phyloP scores from a whole-genome alignment of 1,284 basidiomycete genomes.

The Heimioporus punctisporus region DNA sequence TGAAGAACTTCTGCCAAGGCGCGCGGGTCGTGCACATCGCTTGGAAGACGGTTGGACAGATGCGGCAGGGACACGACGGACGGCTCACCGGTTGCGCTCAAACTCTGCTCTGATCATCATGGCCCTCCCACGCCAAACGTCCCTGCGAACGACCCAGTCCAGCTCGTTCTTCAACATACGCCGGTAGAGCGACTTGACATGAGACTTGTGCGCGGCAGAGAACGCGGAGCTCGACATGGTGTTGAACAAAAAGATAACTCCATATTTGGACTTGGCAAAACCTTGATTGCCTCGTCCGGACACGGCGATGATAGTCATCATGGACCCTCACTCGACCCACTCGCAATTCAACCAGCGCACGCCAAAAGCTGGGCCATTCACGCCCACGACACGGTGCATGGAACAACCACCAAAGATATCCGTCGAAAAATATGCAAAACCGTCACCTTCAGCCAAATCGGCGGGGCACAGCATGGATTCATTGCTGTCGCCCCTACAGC shows the following conservation, averaged over 20 bases:
- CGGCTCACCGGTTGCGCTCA: conserved; percentile 82
- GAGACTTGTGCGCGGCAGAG: conserved; percentile 78
- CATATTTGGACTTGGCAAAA: conserved; percentile 13
- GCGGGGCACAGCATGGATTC: conserved; percentile 25
- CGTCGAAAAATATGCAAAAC: conserved; percentile 46
- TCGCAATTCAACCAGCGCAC: conserved; percentile 73
- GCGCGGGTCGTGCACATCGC: conserved; percentile 88
- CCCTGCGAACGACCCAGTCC: conserved; percentile 88
- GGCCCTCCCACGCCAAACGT: conserved; percentile 85
- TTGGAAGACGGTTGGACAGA: no score
- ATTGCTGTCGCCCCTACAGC: conserved; percentile 40
- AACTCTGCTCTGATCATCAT: conserved; percentile 90
- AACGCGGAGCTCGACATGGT: conserved; percentile 44
- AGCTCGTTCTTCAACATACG: conserved; percentile 85
- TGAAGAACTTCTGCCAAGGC: conserved; percentile 81
- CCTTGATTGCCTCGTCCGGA: not conserved
- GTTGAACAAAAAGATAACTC: conserved; percentile 13
- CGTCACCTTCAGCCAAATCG: conserved; percentile 35
- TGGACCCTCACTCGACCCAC: conserved; percentile 76
- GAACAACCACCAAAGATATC: conserved; percentile 44
- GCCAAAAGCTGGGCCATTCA: conserved; percentile 63
- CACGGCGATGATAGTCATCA: conserved; percentile 24
- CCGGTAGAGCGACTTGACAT: conserved; percentile 93
- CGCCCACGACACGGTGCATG: conserved; percentile 46
- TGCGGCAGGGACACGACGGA: no score